Conservation (phyloP, 1,284 basidiomycete species). For the Coniferiporia sulphurascens region DNA sequence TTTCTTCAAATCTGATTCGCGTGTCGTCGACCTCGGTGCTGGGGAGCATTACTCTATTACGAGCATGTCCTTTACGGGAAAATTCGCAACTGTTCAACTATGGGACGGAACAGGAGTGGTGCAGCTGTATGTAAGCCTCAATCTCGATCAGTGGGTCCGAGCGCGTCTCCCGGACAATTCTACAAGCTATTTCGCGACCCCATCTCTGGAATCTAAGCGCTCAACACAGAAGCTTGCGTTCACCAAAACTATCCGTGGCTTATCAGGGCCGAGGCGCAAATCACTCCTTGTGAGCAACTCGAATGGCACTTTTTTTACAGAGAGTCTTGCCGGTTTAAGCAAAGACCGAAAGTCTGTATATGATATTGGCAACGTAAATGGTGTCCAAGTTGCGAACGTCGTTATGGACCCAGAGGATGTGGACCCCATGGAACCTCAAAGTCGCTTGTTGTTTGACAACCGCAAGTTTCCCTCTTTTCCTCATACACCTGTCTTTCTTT, state of each 20-base stretch:
- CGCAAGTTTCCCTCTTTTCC: no score
- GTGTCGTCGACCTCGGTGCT: conserved; percentile 79
- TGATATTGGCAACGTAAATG: conserved; percentile 58
- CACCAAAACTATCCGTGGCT: no score
- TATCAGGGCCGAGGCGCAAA: conserved; percentile 81
- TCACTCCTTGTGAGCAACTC: conserved; percentile 93
- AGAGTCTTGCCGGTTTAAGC: conserved; percentile 63
- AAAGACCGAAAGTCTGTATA: not conserved
- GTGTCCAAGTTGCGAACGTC: conserved; percentile 86
- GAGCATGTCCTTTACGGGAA: conserved; percentile 87
- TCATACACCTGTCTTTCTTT: conserved; percentile 61
- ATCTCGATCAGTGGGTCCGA: conserved; percentile 77
- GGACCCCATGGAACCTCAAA: no score
- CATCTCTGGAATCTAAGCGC: not conserved
- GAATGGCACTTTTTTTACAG: conserved; percentile 91
- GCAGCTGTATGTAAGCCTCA: conserved; percentile 79
- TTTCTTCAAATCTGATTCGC: conserved; percentile 65
- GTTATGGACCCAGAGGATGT: conserved; percentile 77
- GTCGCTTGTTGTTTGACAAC: no score
- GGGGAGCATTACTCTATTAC: conserved; percentile 76
- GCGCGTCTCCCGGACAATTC: conserved; percentile 61
- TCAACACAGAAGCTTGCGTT: not conserved
- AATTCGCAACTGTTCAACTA: conserved; percentile 85
- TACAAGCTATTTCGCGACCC: no score
- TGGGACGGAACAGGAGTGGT: conserved; percentile 56